Percentiles rank a stretch among this genome's conserved stretches.
Conservation (phyloP, 2,329 filamentous ascomycete genomes). For the Endoconidiophora laricicola region DNA sequence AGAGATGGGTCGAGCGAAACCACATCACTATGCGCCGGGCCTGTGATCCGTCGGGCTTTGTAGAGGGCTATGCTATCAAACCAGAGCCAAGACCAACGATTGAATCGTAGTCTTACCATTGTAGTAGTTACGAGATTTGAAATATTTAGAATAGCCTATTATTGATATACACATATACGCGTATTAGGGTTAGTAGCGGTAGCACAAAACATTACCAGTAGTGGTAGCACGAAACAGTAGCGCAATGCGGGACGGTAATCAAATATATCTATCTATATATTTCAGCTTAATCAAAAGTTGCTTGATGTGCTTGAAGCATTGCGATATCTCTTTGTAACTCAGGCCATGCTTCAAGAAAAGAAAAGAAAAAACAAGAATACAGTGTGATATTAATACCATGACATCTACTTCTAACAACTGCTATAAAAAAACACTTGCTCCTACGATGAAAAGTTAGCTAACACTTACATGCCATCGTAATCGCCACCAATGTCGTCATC, state of each 20-base stretch:
- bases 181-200: no score
- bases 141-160: neutral
- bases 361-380: no score
- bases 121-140: neutral
- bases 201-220: no score
- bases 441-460: neutral
- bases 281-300: no score
- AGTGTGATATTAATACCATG: neutral
- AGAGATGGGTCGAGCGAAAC: conserved; percentile 49
- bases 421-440: neutral
- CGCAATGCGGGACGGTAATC: no score
- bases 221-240: no score
- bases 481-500: conserved; percentile 92
- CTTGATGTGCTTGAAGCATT: no score
- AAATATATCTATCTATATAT: no score
- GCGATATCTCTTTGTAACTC: no score
- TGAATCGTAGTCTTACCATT: neutral
- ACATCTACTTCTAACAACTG: neutral
- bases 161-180: no score
- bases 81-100: conserved; percentile 16
- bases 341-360: no score
- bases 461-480: conserved; percentile 76
- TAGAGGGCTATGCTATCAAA: conserved; percentile 46
- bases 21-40: conserved; percentile 45
- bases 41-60: conserved; percentile 60